Percentiles rank a stretch among this genome's conserved stretches.
Evolutionary conservation across 179 eudicot species (phyloP).

Genomic region (Pouteria campechiana): DNA sequence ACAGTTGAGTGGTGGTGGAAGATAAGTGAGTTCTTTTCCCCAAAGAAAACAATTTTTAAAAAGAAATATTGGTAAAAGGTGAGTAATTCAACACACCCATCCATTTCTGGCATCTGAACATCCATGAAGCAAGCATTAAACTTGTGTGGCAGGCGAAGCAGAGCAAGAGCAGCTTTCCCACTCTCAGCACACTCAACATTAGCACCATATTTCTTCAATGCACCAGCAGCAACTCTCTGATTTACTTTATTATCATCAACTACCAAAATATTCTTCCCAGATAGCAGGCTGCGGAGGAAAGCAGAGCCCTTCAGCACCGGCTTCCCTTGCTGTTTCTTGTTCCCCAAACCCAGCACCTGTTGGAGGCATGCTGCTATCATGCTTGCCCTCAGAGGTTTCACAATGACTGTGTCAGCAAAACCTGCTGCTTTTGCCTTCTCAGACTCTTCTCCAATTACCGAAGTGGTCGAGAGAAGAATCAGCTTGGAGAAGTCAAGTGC

Average conservation of each 20-base stretch:
- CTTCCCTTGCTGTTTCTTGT: slow-evolving; percentile 24
- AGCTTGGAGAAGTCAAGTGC: slow-evolving; percentile 22
- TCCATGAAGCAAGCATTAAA: slow-evolving; percentile 74
- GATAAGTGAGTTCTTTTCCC: background rate
- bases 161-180: slow-evolving; percentile 46
- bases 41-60: background rate
- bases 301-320: slow-evolving; percentile 16
- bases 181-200: slow-evolving; percentile 53
- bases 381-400: slow-evolving; percentile 64
- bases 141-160: slow-evolving; percentile 43
- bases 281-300: slow-evolving; percentile 30
- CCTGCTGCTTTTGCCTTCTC: slow-evolving; percentile 49
- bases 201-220: slow-evolving; percentile 61
- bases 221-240: slow-evolving; percentile 68
- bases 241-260: slow-evolving; percentile 63
- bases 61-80: background rate
- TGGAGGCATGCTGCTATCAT: slow-evolving; percentile 67
- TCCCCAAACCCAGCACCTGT: slow-evolving; percentile 42
- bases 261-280: slow-evolving; percentile 51
- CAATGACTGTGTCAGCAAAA: slow-evolving; percentile 56
- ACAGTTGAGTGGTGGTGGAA: no score
- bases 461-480: slow-evolving; percentile 50
- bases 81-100: slow-evolving; percentile 28
- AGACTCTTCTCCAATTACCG: slow-evolving; percentile 22
- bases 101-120: slow-evolving; percentile 83